These are phyloP conservation scores for Globisporangium uncinulatum DNA, from an alignment of 352 stramenopile species.

Conservation along the genomic window DNA sequence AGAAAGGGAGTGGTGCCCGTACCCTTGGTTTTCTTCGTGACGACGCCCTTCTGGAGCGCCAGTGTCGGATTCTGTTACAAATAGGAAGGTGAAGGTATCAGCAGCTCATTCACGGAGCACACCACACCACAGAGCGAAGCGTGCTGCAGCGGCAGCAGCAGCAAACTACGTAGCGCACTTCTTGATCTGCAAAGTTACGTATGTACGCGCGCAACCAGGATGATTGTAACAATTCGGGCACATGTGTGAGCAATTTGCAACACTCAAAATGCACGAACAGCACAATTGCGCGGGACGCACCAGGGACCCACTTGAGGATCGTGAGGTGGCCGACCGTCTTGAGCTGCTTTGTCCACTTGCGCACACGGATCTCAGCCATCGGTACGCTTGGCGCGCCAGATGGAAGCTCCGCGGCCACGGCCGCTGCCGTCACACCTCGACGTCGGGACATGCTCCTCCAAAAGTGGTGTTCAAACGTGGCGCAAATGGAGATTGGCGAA, in stretches of 20 bases:
- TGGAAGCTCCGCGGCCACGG: constrained; percentile 7
- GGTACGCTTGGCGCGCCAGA: constrained; percentile 23
- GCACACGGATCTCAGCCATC: constrained; percentile 58
- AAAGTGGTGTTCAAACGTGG: constrained; percentile 19
- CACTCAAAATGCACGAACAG: neutral
- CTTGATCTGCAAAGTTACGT: constrained; percentile 28
- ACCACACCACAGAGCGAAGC: too few relatives aligned
- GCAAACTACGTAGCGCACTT: constrained; percentile 21
- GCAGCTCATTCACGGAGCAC: too few relatives aligned
- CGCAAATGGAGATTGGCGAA: too few relatives aligned
- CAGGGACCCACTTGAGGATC: constrained; percentile 69
- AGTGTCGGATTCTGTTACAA: constrained; percentile 43
- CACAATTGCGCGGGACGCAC: constrained; percentile 15
- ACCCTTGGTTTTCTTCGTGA: constrained; percentile 72
- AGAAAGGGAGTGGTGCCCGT: neutral
- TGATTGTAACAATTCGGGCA: neutral
- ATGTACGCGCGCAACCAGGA: constrained; percentile 1
- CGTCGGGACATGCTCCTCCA: constrained; percentile 25
- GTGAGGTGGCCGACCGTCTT: constrained; percentile 68
- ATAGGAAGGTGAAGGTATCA: too few relatives aligned
- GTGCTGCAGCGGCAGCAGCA: neutral
- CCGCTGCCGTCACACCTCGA: constrained; percentile 27
- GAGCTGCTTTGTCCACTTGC: constrained; percentile 70
- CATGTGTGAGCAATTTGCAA: neutral
- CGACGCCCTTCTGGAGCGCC: constrained; percentile 51